These are phyloP conservation scores for Mucor indicus DNA, from an alignment of 371 early-diverging fungal genomes.

Conservation along the genomic window DNA sequence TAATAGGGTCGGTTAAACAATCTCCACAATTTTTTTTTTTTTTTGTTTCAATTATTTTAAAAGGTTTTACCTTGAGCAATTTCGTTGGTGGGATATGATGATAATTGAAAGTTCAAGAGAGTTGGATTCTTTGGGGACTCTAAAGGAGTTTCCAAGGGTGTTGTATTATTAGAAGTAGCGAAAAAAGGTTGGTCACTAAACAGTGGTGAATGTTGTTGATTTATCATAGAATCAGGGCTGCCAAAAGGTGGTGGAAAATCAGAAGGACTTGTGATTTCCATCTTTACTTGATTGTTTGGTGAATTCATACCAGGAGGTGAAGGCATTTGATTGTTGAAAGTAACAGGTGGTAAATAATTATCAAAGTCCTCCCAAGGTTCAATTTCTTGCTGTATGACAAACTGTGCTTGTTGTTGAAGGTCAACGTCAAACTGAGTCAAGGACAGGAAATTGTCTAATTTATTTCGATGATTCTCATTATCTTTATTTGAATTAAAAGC, in stretches of 20 bases:
- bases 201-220: not conserved
- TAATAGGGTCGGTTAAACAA: no score
- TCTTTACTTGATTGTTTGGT: no score
- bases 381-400: slow-evolving; percentile 29
- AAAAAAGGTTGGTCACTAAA: not conserved
- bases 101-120: no score
- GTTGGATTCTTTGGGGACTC: slow-evolving; percentile 17
- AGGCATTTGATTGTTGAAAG: not conserved
- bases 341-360: slow-evolving; percentile 28
- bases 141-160: slow-evolving; percentile 9
- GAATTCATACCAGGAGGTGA: no score
- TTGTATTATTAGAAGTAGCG: slow-evolving; percentile 1
- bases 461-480: not conserved
- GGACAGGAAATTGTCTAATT: slow-evolving; percentile 7
- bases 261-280: slow-evolving; percentile 5
- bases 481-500: no score
- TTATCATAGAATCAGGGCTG: slow-evolving; percentile 14
- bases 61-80: no score
- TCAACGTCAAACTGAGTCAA: slow-evolving; percentile 38
- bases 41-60: no score
- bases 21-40: no score
- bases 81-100: no score
- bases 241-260: slow-evolving; percentile 7
- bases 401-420: slow-evolving; percentile 43
- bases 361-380: slow-evolving; percentile 38